Evolutionary conservation across 1,284 basidiomycete genomes (phyloP).

Genomic region (Apiotrichum porosum): DNA sequence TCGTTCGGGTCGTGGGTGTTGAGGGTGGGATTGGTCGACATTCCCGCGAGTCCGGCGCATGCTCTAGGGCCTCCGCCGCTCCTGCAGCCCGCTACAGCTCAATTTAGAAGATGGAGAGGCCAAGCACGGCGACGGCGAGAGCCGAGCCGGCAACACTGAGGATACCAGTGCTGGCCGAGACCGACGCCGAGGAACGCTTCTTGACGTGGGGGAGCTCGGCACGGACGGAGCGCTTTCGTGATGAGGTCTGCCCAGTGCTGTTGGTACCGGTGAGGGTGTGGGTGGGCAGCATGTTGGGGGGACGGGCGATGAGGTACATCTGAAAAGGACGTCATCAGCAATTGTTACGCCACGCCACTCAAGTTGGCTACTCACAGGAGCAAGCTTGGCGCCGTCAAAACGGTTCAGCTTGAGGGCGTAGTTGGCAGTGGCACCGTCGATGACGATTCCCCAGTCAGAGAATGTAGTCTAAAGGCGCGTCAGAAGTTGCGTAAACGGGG

Average conservation of each 20-base stretch:
- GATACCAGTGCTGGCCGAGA: not conserved
- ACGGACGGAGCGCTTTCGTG: not conserved
- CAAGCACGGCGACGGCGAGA: constrained; percentile 1
- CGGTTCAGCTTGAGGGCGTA: constrained; percentile 42
- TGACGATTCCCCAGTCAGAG: constrained; percentile 44
- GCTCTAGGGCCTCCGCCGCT: not conserved
- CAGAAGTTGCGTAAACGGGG: not conserved
- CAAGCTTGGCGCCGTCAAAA: constrained; percentile 47
- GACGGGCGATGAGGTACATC: constrained; percentile 44
- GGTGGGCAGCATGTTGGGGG: constrained; percentile 51
- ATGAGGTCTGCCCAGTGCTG: constrained; percentile 22
- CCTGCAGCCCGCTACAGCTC: too few relatives aligned
- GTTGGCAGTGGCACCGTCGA: constrained; percentile 34
- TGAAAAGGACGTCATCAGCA: constrained; percentile 4
- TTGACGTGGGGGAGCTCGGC: not conserved
- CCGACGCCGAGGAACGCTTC: not conserved
- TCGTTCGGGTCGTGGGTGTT: not conserved
- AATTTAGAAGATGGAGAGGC: not conserved
- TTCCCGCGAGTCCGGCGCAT: not conserved
- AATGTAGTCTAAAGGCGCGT: constrained; percentile 28
- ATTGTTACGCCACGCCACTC: not conserved
- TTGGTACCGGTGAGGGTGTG: constrained; percentile 45
- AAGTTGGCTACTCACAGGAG: constrained; percentile 32
- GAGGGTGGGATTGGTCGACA: not conserved
- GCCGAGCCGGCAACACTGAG: not conserved